phyloP scores from a whole-genome alignment of 768 basidiomycete genomes.

The Pisolithus orientalis region DNA sequence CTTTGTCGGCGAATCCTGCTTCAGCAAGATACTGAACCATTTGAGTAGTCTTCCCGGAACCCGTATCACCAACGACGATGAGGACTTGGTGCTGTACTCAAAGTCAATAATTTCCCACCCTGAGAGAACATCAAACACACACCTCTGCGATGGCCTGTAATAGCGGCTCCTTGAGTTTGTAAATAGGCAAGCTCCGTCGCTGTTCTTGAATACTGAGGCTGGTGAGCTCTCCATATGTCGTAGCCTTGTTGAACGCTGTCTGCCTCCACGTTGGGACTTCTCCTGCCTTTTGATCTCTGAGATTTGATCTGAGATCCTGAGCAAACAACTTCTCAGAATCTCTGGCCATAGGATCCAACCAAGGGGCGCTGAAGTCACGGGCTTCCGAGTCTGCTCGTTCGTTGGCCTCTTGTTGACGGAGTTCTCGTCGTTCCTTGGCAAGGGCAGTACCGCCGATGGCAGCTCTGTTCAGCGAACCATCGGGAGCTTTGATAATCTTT shows the following conservation, averaged over 20 bases:
- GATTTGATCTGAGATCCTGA: conserved; percentile 79
- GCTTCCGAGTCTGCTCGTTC: conserved; percentile 92
- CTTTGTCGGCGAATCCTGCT: conserved; percentile 83
- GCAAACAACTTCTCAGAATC: conserved; percentile 85
- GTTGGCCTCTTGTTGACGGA: conserved; percentile 91
- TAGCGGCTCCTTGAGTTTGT: conserved; percentile 86
- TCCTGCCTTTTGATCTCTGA: conserved; percentile 76
- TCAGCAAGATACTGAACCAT: conserved; percentile 99
- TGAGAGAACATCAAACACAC: conserved; percentile 25
- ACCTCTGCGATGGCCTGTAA: conserved; percentile 89
- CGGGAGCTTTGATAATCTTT: conserved; percentile 97
- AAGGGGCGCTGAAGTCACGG: conserved; percentile 91
- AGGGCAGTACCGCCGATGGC: conserved; percentile 90
- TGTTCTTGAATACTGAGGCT: conserved; percentile 89
- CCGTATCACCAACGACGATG: conserved; percentile 97
- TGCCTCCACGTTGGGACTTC: conserved; percentile 90
- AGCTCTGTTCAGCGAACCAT: conserved; percentile 93
- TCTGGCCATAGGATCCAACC: conserved; percentile 97
- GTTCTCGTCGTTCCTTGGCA: conserved; percentile 91
- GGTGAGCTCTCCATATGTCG: conserved; percentile 93
- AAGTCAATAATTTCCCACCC: conserved; percentile 11
- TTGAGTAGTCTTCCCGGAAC: conserved; percentile 98
- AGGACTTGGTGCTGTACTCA: conserved; percentile 68
- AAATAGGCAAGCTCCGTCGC: conserved; percentile 85
- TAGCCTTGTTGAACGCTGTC: conserved; percentile 89